Conservation (phyloP, 1,139 yeast genomes). For the Starmera stellimalicola region DNA sequence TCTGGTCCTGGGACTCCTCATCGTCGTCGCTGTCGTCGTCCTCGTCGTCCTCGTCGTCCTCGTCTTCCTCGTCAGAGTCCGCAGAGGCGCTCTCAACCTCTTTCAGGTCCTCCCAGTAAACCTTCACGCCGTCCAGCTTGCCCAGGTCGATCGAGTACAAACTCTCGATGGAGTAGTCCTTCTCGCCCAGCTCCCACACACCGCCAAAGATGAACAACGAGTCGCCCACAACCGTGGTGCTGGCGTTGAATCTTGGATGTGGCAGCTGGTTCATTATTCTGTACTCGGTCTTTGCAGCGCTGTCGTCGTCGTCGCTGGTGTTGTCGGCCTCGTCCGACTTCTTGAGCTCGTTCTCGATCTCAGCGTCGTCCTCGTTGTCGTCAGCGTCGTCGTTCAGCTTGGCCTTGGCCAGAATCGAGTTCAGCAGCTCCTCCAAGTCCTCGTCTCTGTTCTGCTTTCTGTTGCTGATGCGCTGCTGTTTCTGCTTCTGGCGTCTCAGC, state of each 20-base stretch:
- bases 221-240: constrained; percentile 82
- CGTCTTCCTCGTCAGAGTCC: constrained; percentile 44
- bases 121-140: constrained; percentile 78
- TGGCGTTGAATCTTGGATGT: constrained; percentile 82
- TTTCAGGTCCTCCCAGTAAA: constrained; percentile 78
- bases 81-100: constrained; percentile 51
- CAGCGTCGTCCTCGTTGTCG: constrained; percentile 31
- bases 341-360: constrained; percentile 23
- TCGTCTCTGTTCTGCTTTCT: constrained; percentile 56
- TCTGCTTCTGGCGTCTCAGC: constrained; percentile 54
- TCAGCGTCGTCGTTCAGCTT: constrained; percentile 55
- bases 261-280: constrained; percentile 60
- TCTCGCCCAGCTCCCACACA: constrained; percentile 79
- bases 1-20: constrained; percentile 39
- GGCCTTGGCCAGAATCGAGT: constrained; percentile 63
- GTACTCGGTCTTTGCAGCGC: constrained; percentile 34
- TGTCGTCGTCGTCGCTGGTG: constrained; percentile 28
- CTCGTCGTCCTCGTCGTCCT: constrained; percentile 53
- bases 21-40: constrained; percentile 61
- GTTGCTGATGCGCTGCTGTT: constrained; percentile 29
- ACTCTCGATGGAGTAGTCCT: constrained; percentile 75
- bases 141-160: constrained; percentile 81
- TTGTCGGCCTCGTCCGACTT: constrained; percentile 21
- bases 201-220: constrained; percentile 86
- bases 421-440: constrained; percentile 74